Evolutionary conservation across 176 grass and related monocot species (phyloP).

Genomic region (Musa schizocarpa): DNA sequence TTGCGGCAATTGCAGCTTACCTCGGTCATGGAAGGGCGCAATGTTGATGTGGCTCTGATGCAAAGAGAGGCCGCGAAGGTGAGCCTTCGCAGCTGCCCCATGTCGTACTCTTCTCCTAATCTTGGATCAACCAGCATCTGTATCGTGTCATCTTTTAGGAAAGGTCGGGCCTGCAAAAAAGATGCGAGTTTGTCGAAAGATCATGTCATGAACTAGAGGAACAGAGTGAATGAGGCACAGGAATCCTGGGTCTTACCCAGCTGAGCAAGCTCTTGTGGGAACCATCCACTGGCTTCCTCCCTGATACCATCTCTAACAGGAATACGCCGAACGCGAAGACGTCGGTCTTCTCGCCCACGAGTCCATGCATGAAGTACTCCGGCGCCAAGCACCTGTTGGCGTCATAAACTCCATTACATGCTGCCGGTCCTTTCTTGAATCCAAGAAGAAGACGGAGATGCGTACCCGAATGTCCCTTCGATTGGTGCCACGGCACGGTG

Average conservation of each 20-base stretch:
- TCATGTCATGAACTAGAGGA: not conserved
- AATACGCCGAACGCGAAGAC: constrained; percentile 20
- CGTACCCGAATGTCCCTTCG: constrained; percentile 18
- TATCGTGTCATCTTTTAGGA: constrained; percentile 1
- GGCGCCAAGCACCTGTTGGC: constrained; percentile 9
- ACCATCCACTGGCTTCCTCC: constrained; percentile 18
- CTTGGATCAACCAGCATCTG: constrained; percentile 7
- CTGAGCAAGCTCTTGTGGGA: constrained; percentile 15
- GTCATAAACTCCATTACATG: not conserved
- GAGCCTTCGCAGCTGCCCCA: constrained; percentile 9
- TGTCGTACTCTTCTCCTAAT: constrained; percentile 8
- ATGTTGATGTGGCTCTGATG: constrained; percentile 9
- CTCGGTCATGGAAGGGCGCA: constrained; percentile 17
- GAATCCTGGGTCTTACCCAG: not conserved
- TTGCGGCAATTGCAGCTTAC: not conserved
- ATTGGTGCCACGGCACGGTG: constrained; percentile 8
- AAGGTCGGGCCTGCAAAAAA: constrained; percentile 4
- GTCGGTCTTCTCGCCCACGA: constrained; percentile 18
- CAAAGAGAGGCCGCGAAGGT: constrained; percentile 11
- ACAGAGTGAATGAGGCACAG: not conserved
- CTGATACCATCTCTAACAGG: constrained; percentile 16
- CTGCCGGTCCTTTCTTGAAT: not conserved
- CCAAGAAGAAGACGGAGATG: not conserved
- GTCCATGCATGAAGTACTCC: constrained; percentile 22
- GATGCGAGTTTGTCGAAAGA: not conserved